Evolutionary conservation across 179 eudicot genomes (phyloP), one percentile per base, ranked within the genome.

Genomic region (Silene vulgaris): DNA sequence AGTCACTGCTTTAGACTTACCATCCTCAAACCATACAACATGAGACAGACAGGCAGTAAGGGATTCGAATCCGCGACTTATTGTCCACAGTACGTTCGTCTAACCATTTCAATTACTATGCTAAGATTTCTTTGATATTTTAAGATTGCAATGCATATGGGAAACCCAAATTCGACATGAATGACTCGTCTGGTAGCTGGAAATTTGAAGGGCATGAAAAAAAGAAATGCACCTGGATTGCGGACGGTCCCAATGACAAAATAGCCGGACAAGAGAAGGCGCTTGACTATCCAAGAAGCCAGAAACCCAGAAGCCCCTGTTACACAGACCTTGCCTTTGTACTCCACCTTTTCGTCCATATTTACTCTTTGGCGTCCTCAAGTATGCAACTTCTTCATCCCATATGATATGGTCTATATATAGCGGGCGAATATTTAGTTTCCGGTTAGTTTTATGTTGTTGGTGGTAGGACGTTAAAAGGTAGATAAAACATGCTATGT

Each of bases 221-320:
- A 3, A 28, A 50, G 30, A 30, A 30, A 61, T 0, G 48, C 28
- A 92, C 97, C 94, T 74, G 97, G 93, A 69, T 95, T 90, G 56
- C 97, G 85, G 9, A 94, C 99, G 8, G 99, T 95, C 8, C 97
- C 97, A 20, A 72, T 81, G 61, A 92, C 97, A 73, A 75, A 83
- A 75, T 95, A 95, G 5, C 95, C 97, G 16, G 88, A 86, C 23
- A 67, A 76, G 30, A 95, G 93, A 60, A 95, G 90, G 14, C 90
- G 86, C 82, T 92, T 90, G 73, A 95, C 84, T 54, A 95, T 83
- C 93, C 97, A 95, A 65, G 99, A 95, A 74, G 99, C 99, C 23
- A 95, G 40, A 74, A 82, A 94, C 29, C 97, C 98, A 13, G 96
- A 84, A 26, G 95, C 98, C 65, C 98, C 98, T 0, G 97, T 95